A percentile compares a stretch with the other conserved stretches of the same genome.
phyloP scores from a whole-genome alignment of 306 rosid genomes.

The Trifolium pratense region DNA sequence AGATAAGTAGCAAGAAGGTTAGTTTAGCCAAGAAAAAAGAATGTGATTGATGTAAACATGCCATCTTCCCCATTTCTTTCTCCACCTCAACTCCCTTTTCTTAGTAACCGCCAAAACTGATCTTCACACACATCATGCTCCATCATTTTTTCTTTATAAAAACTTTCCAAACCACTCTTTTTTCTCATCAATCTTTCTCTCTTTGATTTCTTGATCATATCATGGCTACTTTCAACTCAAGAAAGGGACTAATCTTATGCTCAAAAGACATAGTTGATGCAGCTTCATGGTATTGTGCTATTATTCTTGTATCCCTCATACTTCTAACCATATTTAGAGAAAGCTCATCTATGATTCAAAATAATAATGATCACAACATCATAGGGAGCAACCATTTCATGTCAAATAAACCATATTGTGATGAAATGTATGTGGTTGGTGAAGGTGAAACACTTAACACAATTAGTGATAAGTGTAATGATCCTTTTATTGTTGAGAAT shows the following conservation, averaged over 20 bases:
- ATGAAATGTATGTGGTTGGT: slow-evolving; percentile 62
- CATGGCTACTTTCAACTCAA: slow-evolving; percentile 39
- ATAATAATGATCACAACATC: not conserved
- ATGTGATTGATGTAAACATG: slow-evolving; percentile 28
- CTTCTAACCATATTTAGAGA: slow-evolving; percentile 36
- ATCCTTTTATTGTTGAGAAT: slow-evolving; percentile 61
- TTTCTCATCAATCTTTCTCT: not conserved
- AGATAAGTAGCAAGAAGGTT: not conserved
- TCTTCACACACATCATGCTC: slow-evolving; percentile 25
- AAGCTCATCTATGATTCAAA: not conserved
- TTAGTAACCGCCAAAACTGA: slow-evolving; percentile 48
- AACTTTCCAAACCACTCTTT: slow-evolving; percentile 35
- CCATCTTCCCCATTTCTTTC: slow-evolving; percentile 29
- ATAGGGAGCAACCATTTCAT: slow-evolving; percentile 3
- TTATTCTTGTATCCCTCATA: slow-evolving; percentile 44
- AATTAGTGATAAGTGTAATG: slow-evolving; percentile 58
- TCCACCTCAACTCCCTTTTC: slow-evolving; percentile 29
- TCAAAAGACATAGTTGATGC: slow-evolving; percentile 44
- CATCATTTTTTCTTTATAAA: slow-evolving; percentile 1
- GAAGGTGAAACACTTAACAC: slow-evolving; percentile 64
- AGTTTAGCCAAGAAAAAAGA: slow-evolving; percentile 7
- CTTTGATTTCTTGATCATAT: not conserved
- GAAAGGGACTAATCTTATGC: not conserved
- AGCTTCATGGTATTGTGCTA: slow-evolving; percentile 56
- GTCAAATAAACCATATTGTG: slow-evolving; percentile 41